Evolutionary conservation across 2,329 filamentous ascomycete species (phyloP).

Genomic region (Ophiostoma novo-ulmi): DNA sequence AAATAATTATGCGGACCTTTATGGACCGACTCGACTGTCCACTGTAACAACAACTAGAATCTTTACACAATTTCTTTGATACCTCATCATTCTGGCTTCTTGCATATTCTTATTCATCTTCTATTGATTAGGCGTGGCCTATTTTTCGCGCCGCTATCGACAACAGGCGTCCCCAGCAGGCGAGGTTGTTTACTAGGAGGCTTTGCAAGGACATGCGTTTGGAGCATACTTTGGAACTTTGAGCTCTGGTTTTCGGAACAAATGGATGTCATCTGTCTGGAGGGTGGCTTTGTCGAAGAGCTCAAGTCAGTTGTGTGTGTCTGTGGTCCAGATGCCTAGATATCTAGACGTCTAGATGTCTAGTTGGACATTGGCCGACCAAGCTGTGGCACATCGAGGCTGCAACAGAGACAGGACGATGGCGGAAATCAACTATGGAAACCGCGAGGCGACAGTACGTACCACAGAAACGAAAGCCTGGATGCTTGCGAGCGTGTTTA

Average conservation of each 20-base stretch:
- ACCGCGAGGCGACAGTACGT: not conserved
- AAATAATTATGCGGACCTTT: not conserved
- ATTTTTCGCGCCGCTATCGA: not conserved
- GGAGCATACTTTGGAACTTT: no score
- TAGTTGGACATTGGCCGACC: no score
- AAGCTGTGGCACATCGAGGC: not conserved
- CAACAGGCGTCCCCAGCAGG: not conserved
- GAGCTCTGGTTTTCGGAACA: not conserved
- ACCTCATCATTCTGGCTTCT: not conserved
- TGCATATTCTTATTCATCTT: not conserved
- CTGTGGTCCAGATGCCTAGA: no score
- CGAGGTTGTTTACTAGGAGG: not conserved
- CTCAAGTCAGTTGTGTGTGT: no score
- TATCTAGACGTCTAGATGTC: no score
- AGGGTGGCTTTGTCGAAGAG: no score
- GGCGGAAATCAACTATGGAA: not conserved
- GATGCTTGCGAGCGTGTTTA: conserved; percentile 15
- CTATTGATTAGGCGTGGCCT: not conserved
- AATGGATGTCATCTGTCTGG: no score
- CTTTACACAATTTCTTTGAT: not conserved
- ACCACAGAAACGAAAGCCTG: not conserved
- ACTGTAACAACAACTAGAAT: conserved; percentile 10
- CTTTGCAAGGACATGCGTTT: not conserved
- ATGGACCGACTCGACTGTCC: not conserved
- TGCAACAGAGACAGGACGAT: not conserved